phyloP scores from a whole-genome alignment of 345 rosid genomes.

The Brassica carinata region DNA sequence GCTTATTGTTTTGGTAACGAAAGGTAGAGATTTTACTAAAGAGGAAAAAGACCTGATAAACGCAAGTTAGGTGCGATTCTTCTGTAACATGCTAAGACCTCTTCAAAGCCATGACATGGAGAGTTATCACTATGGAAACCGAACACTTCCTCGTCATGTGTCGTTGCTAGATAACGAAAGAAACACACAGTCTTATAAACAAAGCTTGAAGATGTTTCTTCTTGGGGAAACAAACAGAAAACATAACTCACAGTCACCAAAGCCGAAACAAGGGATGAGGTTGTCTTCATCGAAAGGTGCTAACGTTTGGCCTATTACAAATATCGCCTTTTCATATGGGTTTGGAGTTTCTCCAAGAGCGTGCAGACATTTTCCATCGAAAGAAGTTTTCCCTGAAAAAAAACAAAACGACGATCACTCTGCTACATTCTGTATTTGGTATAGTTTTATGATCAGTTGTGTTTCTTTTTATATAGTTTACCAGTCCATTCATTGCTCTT shows the following conservation, averaged over 20 bases:
- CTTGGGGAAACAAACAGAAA: background rate
- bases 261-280: constrained; percentile 82
- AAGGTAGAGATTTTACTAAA: background rate
- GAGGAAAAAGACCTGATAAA: constrained; percentile 54
- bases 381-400: constrained; percentile 54
- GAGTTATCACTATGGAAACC: constrained; percentile 71
- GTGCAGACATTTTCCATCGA: constrained; percentile 66
- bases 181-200: background rate
- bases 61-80: constrained; percentile 58
- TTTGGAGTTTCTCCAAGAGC: constrained; percentile 54
- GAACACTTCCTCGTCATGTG: constrained; percentile 71
- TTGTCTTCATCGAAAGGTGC: constrained; percentile 89
- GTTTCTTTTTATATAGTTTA: constrained; percentile 17
- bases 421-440: constrained; percentile 10
- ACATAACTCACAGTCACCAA: constrained; percentile 54
- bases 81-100: constrained; percentile 74
- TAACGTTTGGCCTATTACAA: constrained; percentile 71
- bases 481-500: constrained; percentile 97
- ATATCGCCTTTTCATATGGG: constrained; percentile 83
- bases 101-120: constrained; percentile 85
- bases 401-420: background rate
- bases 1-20: background rate
- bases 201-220: background rate
- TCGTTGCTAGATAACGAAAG: constrained; percentile 52
- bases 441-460: background rate